Evolutionary conservation across 306 rosid genomes (phyloP), one percentile per base, ranked within the genome.

Genomic region (Pueraria montana): DNA sequence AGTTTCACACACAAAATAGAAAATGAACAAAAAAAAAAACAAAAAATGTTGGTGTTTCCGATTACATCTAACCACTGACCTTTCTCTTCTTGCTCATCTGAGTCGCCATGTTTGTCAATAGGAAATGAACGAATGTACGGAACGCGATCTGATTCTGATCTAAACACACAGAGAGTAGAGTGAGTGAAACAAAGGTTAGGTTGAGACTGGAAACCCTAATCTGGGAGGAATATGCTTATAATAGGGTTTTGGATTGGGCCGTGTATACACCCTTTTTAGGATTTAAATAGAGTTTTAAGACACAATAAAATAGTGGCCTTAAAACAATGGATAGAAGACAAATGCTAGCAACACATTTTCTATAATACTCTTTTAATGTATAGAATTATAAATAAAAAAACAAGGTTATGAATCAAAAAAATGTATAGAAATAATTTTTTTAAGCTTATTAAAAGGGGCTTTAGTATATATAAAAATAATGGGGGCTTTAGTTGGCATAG

Each of bases 21-120:
- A 7, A 32, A 64, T 17, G n/a, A 12, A 17, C 10, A 6, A 23
- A 4, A 21, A 63, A 43, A 45, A 2, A 3, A 45, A 70, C 23
- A 16, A 12, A 34, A 70, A 14, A 45, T 70, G 23, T 3, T 45
- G 7, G 0, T 67, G 32, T 21, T 42, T 4, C 2, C 18, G 11
- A 18, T 4, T 20, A 0, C 0, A 0, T 18, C 0, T 5, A 13
- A 32, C 0, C 3, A 26, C 3, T 71, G 0, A 71, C 76, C 42
- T 71, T 71, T 26, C 76, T 23, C 59, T 71, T 71, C 59, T 71
- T 71, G 13, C 76, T 71, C 76, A 71, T 71, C 26, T 71, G 76
- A 0, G 76, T 46, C 8, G 76, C 76, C 76, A 71, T 71, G 13
- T 0, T 71, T 46, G 76, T 0, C 1, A 45, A 23, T 45, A 27